Base-by-base conservation (phyloP, 2,329 filamentous ascomycete species). In the Beauveria asiatica region DNA sequence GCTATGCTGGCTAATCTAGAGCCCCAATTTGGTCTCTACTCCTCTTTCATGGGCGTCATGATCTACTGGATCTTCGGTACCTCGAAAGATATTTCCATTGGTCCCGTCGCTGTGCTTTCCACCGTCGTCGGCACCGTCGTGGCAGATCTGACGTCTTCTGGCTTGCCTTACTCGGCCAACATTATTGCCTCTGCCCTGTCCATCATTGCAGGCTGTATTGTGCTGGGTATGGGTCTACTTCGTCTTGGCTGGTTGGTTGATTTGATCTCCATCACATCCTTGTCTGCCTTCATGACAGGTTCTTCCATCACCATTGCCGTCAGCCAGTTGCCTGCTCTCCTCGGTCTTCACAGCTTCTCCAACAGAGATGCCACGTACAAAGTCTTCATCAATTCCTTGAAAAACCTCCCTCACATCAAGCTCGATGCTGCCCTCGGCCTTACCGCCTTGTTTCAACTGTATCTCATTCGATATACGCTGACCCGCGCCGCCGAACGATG, bases 241-340 rank as follows among this genome's bases (percentile, higher is more conserved):
- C 86, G 92, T 51, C 82, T 87, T 42, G 93, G 94, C 6, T 96
- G 92, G 85, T 86, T 97, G 55, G 92, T 97, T 52, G 92, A 97
- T 65, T 83, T 97, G 68, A 97, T 97, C 67, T 90, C 94, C 1
- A 83, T 97, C 60, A 87, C 91, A 1, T 90, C 92, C 0, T 90
- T 97, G 58, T 92, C 90, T 0, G 92, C 94, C 3, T 97, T 96
- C 78, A 97, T 97, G 89, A 97, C 94, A 0, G 93, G 93, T 2
- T 96, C 93, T 5, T 92, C 93, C 58, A 82, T 99, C 72, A 96
- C 84, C 67, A 97, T 99, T 69, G 86, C 84, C 17, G 82, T 85
- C 25, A 92, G 94, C 39, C 94, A 99, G 73, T 80, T 97, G 5
- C 88, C 90, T 1, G 81, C 82, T 2, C 76, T 97, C 72, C 83